A percentile compares a stretch with the other conserved stretches of the same genome.
Conservation (phyloP, 1,139 yeast genomes). For the Blastobotrys aristatus region DNA sequence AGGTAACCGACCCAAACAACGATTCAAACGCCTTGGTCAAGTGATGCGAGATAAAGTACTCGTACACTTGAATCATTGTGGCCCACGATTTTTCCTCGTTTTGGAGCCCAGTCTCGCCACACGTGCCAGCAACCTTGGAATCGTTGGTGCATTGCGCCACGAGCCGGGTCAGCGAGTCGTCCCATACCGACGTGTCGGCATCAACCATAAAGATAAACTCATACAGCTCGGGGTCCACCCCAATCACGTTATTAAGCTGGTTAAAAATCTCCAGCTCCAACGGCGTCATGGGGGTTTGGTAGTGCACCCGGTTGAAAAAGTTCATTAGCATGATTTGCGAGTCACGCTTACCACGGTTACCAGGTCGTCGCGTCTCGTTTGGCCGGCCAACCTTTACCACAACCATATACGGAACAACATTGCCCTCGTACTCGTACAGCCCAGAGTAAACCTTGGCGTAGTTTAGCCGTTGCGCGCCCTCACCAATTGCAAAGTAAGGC, state of each 20-base stretch:
- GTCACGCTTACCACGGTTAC: conserved; percentile 43
- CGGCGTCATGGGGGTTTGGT: conserved; percentile 38
- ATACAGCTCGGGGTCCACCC: conserved; percentile 40
- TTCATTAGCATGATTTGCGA: conserved; percentile 40
- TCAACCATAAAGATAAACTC: conserved; percentile 40
- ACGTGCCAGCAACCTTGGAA: conserved; percentile 37
- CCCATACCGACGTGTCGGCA: conserved; percentile 39
- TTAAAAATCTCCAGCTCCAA: conserved; percentile 40
- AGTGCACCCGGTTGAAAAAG: conserved; percentile 39
- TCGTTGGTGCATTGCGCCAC: conserved; percentile 39
- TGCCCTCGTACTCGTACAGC: conserved; percentile 38
- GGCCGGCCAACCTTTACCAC: conserved; percentile 39
- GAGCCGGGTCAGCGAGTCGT: conserved; percentile 36
- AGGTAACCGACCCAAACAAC: conserved; percentile 39
- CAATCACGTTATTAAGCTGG: conserved; percentile 39
- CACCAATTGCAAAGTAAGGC: conserved; percentile 38
- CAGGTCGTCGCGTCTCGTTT: conserved; percentile 35
- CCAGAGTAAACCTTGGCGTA: conserved; percentile 40
- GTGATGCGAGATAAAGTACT: conserved; percentile 41
- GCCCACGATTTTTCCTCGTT: conserved; percentile 38
- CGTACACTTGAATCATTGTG: conserved; percentile 42
- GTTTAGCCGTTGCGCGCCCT: conserved; percentile 37
- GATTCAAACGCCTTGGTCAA: conserved; percentile 41
- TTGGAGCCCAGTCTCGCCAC: conserved; percentile 40
- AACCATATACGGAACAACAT: conserved; percentile 38